Conservation (phyloP, 1,284 basidiomycete genomes). For the Boletellus deceptivus region DNA sequence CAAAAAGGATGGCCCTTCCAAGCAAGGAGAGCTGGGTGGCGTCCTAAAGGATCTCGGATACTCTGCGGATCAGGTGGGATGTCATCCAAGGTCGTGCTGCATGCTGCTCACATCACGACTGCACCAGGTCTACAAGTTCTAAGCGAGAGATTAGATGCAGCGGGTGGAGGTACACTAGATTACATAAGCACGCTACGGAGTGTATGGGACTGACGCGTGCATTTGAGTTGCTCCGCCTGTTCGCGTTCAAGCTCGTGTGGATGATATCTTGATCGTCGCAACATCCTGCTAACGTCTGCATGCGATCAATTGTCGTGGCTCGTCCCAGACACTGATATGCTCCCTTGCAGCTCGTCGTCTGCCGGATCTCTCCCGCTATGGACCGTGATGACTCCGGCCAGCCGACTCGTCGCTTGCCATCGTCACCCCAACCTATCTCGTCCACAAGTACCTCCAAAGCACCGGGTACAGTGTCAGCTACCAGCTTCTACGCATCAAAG, state of each 20-base stretch:
- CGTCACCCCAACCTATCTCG: slow-evolving; percentile 21
- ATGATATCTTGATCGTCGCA: slow-evolving; percentile 22
- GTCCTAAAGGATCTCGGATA: slow-evolving; percentile 87
- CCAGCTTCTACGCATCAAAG: slow-evolving; percentile 31
- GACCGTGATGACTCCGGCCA: slow-evolving; percentile 25
- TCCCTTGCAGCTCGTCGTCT: background rate
- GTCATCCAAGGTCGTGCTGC: background rate
- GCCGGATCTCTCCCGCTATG: slow-evolving; percentile 17
- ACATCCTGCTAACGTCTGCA: slow-evolving; percentile 3
- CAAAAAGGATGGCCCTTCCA: slow-evolving; percentile 66
- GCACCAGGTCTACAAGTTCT: slow-evolving; percentile 60
- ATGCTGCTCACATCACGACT: slow-evolving; percentile 9
- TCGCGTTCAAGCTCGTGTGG: slow-evolving; percentile 6
- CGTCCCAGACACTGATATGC: slow-evolving; percentile 9
- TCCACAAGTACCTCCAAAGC: slow-evolving; percentile 18
- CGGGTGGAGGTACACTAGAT: slow-evolving; percentile 16
- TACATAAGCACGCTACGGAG: slow-evolving; percentile 27
- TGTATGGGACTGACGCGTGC: slow-evolving; percentile 30
- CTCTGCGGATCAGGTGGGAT: slow-evolving; percentile 70
- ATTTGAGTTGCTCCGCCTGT: slow-evolving; percentile 5
- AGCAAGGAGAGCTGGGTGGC: slow-evolving; percentile 85
- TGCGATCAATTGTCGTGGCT: slow-evolving; percentile 1
- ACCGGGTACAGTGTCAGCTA: slow-evolving; percentile 25
- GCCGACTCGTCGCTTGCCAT: slow-evolving; percentile 20
- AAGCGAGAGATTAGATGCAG: slow-evolving; percentile 3